Evolutionary conservation across 192 early-diverging fungal genomes (phyloP), one percentile per base, ranked within the genome.

Genomic region (Gonapodya prolifera): DNA sequence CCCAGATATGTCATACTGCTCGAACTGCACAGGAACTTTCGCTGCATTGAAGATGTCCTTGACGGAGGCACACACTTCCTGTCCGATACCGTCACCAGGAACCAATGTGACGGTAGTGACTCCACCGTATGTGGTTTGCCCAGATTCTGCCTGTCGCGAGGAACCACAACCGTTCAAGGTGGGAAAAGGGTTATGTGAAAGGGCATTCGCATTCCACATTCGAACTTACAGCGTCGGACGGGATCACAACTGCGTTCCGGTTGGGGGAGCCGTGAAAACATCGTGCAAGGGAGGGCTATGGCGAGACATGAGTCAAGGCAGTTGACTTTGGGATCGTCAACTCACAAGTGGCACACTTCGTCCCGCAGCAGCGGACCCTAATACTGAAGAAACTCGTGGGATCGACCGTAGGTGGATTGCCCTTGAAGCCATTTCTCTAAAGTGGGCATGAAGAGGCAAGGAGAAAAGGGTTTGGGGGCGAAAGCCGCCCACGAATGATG

Each of bases 81-180:
- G 89, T 79, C 97, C 97, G 80, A 99, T 91, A 85, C 97, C 97
- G 85, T 99, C 97, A 82, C 97, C 97, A 36, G 97, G 97, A 79
- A 99, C 96, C 76, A 99, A 89, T 34, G 97, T 98, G 70, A 98
- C 93, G 61, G 95, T 98, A 89, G 95, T 92, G 30, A 90, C 91
- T 70, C 97, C 97, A 69, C 95, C 96, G 88, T 98, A 97, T 80
- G 87, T 89, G 76, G 86, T 89, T 18, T 32, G 28, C 71, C 29
- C 31, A 29, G 32, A 73, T 61, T 61, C 45, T 61, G 45, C 45
- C 45, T 61, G 45, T 16, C 45, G 23, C 23, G 45, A 23, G 8
- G 45, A 61, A 61, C 23, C 8, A 16, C 8, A 23, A 61, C 8
- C 8, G 45, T 61, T 8, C 23, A 23, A 61, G n/a, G n/a, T n/a